A percentile compares a stretch with the other conserved stretches of the same genome.
Conservation (phyloP, 2,329 filamentous ascomycete species). For the Hymenoscyphus repandus region DNA sequence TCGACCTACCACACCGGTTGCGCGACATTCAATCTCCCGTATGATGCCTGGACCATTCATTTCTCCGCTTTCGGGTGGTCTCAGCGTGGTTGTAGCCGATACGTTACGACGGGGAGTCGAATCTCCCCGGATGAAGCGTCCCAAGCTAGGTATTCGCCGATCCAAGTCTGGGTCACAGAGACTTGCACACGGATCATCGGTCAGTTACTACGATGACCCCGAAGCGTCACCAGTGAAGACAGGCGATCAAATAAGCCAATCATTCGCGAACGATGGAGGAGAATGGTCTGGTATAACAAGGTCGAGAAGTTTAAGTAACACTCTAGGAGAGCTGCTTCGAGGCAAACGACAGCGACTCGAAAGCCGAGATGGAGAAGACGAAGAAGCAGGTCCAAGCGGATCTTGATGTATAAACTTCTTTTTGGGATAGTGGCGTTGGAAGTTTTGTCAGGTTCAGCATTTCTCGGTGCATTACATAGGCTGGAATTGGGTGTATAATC, state of each 20-base stretch:
- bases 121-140: constrained; percentile 32
- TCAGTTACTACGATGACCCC: constrained; percentile 16
- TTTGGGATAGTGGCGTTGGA: not conserved
- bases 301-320: constrained; percentile 29
- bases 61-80: constrained; percentile 52
- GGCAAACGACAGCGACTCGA: constrained; percentile 18
- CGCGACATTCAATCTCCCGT: constrained; percentile 42
- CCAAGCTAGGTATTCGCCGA: constrained; percentile 23
- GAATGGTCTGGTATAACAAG: constrained; percentile 20
- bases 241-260: constrained; percentile 15
- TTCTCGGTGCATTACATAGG: not conserved
- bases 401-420: constrained; percentile 17
- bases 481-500: constrained; percentile 5
- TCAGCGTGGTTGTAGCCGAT: constrained; percentile 61
- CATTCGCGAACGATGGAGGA: constrained; percentile 14
- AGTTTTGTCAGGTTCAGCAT: too few relatives aligned
- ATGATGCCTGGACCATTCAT: constrained; percentile 55
- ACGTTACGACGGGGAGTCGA: constrained; percentile 53
- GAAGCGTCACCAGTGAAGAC: constrained; percentile 15
- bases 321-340: constrained; percentile 26
- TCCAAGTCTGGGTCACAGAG: constrained; percentile 27
- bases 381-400: constrained; percentile 27
- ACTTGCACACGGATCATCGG: constrained; percentile 12
- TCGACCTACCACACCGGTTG: constrained; percentile 33
- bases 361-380: constrained; percentile 10